These are phyloP conservation scores for Penicillium carneum DNA, from an alignment of 2,329 filamentous ascomycete species.

Conservation along the genomic window DNA sequence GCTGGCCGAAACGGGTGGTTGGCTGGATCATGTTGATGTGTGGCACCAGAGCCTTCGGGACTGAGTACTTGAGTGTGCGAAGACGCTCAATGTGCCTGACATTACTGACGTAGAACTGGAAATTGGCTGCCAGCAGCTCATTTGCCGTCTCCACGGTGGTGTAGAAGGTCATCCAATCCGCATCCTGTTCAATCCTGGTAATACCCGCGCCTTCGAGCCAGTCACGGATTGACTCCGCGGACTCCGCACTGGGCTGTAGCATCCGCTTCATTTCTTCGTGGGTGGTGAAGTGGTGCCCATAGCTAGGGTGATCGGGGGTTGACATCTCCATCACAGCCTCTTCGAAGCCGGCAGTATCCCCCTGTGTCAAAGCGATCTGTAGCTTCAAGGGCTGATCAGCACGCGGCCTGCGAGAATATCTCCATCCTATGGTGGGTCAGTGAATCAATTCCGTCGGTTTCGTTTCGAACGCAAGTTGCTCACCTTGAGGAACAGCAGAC, in stretches of 20 bases:
- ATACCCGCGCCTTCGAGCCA: slow-evolving; percentile 58
- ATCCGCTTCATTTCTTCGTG: slow-evolving; percentile 60
- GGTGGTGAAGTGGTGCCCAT: slow-evolving; percentile 58
- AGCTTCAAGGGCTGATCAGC: slow-evolving; percentile 41
- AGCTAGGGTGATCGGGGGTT: slow-evolving; percentile 56
- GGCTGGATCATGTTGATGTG: slow-evolving; percentile 54
- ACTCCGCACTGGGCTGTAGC: slow-evolving; percentile 54
- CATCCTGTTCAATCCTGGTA: slow-evolving; percentile 46
- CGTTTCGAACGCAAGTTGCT: slow-evolving; percentile 10
- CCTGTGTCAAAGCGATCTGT: slow-evolving; percentile 48
- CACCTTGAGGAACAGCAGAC: slow-evolving; percentile 45
- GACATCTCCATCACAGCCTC: slow-evolving; percentile 59
- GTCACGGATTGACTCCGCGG: slow-evolving; percentile 51
- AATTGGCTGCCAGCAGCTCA: slow-evolving; percentile 48
- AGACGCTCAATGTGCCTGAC: slow-evolving; percentile 42
- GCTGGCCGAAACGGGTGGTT: slow-evolving; percentile 53
- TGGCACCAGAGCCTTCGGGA: slow-evolving; percentile 45
- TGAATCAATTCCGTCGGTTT: background rate
- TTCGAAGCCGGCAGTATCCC: slow-evolving; percentile 52
- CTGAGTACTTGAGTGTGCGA: slow-evolving; percentile 51
- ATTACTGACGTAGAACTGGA: slow-evolving; percentile 49
- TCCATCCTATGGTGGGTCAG: slow-evolving; percentile 41
- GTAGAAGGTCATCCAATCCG: slow-evolving; percentile 50
- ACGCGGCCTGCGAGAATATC: slow-evolving; percentile 38
- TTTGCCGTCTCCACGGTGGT: slow-evolving; percentile 49